A percentile compares a stretch with the other conserved stretches of the same genome.
These are phyloP conservation scores for Phylloporus rhodoxanthus DNA, from an alignment of 768 basidiomycete genomes.

Conservation along the genomic window DNA sequence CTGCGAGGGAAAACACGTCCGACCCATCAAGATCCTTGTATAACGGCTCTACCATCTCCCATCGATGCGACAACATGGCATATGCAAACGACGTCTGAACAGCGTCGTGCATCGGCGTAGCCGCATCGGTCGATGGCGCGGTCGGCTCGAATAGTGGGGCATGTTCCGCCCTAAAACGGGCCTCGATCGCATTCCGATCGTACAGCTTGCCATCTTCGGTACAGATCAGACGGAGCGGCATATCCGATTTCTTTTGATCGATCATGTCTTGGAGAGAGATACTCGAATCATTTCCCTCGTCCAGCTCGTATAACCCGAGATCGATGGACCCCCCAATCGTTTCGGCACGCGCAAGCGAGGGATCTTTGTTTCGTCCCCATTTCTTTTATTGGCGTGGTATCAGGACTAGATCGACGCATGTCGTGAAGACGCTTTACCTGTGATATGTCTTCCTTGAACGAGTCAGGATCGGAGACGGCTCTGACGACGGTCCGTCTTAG, in stretches of 20 bases:
- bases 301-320: background rate
- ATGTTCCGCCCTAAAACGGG: conserved; percentile 11
- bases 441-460: conserved; percentile 1
- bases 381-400: background rate
- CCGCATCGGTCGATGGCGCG: background rate
- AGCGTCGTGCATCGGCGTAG: conserved; percentile 2
- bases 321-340: background rate
- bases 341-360: background rate
- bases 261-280: conserved; percentile 13
- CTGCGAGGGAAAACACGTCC: conserved; percentile 14
- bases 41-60: conserved; percentile 15
- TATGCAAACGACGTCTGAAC: conserved; percentile 16
- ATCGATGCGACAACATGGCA: conserved; percentile 25
- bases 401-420: background rate
- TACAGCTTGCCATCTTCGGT: conserved; percentile 24
- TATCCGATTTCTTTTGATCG: conserved; percentile 12
- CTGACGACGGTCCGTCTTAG: conserved; percentile 19
- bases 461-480: conserved; percentile 14
- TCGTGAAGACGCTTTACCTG: conserved; percentile 1
- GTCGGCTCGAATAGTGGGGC: conserved; percentile 10
- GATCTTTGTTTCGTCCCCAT: background rate
- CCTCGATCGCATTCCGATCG: conserved; percentile 13
- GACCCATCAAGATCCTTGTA: conserved; percentile 12
- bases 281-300: background rate
- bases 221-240: conserved; percentile 22